Evolutionary conservation across 345 rosid species (phyloP), one percentile per base, ranked within the genome.

Genomic region (Pistacia atlantica): DNA sequence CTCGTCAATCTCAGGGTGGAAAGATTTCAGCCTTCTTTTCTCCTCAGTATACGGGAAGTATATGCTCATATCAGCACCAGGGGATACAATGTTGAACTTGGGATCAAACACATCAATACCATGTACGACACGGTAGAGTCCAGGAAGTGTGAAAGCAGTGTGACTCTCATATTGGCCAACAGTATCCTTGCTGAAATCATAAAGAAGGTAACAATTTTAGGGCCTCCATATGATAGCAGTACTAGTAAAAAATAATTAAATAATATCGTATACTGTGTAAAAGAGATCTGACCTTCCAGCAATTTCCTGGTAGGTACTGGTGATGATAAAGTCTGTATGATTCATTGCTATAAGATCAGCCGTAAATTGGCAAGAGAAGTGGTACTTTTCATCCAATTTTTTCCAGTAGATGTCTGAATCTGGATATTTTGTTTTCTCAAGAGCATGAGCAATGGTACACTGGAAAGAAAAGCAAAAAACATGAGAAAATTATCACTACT

Each of bases 341-440:
- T 95, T 95, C 98, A 95, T 95, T 52, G 98, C 98, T 5, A 91
- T 75, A 20, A 95, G 89, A 86, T 93, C 98, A 0, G 98, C 98
- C 2, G 98, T 95, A 70, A 95, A 95, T 87, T 95, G 98, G 88
- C 95, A 89, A 1, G 98, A 88, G 84, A 95, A 95, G 77, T 95
- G 98, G 86, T 95, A 95, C 86, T 95, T 95, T 4, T 95, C 96
- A 33, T 93, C 98, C 45, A 95, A 83, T 78, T 83, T 87, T 79
- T 93, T 95, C 98, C 98, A 95, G 84, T 95, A 95, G 61, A 95
- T 95, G 63, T 95, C 97, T 1, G 98, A 95, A 61, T 95, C 98
- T 0, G 98, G 98, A 51, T 95, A 95, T 77, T 95, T 95, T 1
- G 98, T 95, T 80, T 95, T 95, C 86, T 95, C 98, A 9, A 95